Base-by-base conservation (phyloP, 139 green algal genomes). In the Asterochloris erici region DNA sequence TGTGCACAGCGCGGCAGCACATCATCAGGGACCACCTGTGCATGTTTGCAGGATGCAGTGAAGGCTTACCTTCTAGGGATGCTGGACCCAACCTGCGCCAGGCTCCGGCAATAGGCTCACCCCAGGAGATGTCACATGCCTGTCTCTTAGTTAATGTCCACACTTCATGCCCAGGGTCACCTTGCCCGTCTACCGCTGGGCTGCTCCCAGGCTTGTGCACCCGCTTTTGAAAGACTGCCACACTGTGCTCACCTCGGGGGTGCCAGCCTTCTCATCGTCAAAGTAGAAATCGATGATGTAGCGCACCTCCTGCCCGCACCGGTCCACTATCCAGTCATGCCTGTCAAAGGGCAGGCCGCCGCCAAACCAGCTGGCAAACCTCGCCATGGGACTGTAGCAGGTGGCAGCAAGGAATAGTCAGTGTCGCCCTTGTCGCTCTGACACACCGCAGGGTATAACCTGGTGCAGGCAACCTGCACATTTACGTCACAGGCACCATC, bases 261-360 rank as follows among this genome's bases (percentile, higher is more conserved):
- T 94, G 24, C 95, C 96, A 24, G 95, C 95, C 75, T 95, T 96
- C 62, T 95, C 87, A 62, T 99, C 96, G 86, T 98, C 89, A 83
- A 96, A 98, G 86, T 99, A 99, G 85, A 98, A 99, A 86, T 99
- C 96, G 70, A 99, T 98, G 63, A 99, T 89, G 88, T 99, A 99
- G 23, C 96, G 92, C 60, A 98, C 94, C 82, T 97, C 90, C 74
- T 89, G 27, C 1, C 95, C 96, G 81, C 86, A 92, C 19, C 92
- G 79, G 86, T 98, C 95, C n/a, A 98, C 88, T n/a, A 91, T 93
- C 94, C 95, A 99, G 86, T 98, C 95, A 83, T 98, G 96, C 14
- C 96, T 90, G 88, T 98, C 96, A 90, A 98, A 98, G 0, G 96
- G 89, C 85, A 95, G 77, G 84, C 88, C 80, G 11, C 90, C 91